Evolutionary conservation across 2,329 filamentous ascomycete species (phyloP), one percentile per base, ranked within the genome.

Genomic region (Capronia coronata): DNA sequence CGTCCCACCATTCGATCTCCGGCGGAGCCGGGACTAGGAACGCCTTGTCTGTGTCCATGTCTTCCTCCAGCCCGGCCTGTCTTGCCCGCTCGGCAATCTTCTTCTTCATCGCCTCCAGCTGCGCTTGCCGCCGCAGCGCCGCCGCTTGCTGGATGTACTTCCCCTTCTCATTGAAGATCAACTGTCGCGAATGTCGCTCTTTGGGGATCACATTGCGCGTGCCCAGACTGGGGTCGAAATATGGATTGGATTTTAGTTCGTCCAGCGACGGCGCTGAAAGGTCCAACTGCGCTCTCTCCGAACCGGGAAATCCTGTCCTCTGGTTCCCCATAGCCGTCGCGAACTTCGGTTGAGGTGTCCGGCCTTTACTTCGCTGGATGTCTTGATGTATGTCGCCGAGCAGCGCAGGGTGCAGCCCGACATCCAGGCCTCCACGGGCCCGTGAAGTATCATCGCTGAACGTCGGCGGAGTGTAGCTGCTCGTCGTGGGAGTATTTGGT

Each of bases 101-200:
- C 72, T 85, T 90, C 70, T 97, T 97, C 82, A 98, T 91, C 55
- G 84, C 84, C 72, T 98, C 94, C 22, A 98, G 75, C 43, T 86
- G 84, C 35, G 85, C 88, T 69, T 96, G 90, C 52, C 88, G 80
- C 55, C 93, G 83, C 45, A 96, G 72, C 49, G 90, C 90, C 65
- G 87, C 91, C 6, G 87, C 93, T 69, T 97, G 91, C 57, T 89
- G 84, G 52, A 97, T 95, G 64, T 95, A 97, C 76, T 97, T 97
- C 46, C 93, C 93, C 67, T 94, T 94, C 60, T 90, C 83, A 62
- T 96, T 95, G 74, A 98, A 97, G 10, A 88, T 72, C 14, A 98
- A 75, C 57, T 87, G 82, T 52, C 87, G 82, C 9, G 87, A 79
- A 56, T 86, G 77, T 43, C 89, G 78, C 30, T 77, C 74, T 60